Evolutionary conservation across 306 rosid species (phyloP).

Genomic region (Vigna reflexopilosa): DNA sequence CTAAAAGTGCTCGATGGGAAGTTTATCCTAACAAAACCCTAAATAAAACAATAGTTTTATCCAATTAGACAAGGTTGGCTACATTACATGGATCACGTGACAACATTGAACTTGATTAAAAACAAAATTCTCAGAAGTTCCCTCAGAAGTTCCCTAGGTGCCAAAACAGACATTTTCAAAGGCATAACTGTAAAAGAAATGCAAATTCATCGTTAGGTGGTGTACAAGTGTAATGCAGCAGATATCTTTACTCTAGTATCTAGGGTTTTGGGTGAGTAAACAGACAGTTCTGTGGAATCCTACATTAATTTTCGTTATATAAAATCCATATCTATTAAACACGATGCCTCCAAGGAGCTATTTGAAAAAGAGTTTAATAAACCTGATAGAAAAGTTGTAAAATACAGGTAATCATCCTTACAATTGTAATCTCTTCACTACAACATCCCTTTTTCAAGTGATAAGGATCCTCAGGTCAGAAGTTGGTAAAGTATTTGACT

Average conservation of each 20-base stretch:
- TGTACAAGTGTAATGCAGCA: neutral
- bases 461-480: constrained; percentile 18
- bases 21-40: neutral
- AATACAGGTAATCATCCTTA: neutral
- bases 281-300: constrained; percentile 11
- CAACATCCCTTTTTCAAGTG: neutral
- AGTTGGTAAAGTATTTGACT: neutral
- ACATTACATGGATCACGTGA: neutral
- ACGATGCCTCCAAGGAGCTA: neutral
- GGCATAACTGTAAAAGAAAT: constrained; percentile 20
- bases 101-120: neutral
- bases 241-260: constrained; percentile 15
- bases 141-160: neutral
- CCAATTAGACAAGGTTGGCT: neutral
- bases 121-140: neutral
- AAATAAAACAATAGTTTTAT: neutral
- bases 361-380: neutral
- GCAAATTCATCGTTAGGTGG: neutral
- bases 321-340: constrained; percentile 7
- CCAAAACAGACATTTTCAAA: constrained; percentile 23
- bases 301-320: neutral
- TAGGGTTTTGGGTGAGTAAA: neutral
- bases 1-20: neutral
- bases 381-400: neutral
- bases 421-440: constrained; percentile 10